Percentiles rank a stretch among this genome's conserved stretches.
phyloP scores from a whole-genome alignment of 2,329 filamentous ascomycete species.

The Sporothrix pallida region DNA sequence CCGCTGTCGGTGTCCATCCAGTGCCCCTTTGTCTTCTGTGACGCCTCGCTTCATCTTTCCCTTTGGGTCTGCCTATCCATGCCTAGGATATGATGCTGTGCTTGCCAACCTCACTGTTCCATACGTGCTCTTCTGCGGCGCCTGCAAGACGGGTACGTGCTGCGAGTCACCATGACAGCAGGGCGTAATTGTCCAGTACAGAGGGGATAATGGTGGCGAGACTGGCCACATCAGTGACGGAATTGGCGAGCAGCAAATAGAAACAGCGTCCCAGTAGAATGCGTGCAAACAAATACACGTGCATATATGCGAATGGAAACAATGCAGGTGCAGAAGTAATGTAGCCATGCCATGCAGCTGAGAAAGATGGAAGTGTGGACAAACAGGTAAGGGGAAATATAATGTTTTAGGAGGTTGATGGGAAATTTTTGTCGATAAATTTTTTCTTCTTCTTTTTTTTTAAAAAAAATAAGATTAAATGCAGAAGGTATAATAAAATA shows the following conservation, averaged over 20 bases:
- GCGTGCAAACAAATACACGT: background rate
- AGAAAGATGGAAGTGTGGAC: background rate
- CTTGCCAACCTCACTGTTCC: background rate
- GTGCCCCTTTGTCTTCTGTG: background rate
- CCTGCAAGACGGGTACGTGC: background rate
- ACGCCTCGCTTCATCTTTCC: background rate
- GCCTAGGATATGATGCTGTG: background rate
- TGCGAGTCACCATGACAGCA: background rate
- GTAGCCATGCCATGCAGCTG: constrained; percentile 10
- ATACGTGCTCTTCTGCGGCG: background rate
- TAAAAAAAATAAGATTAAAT: no score
- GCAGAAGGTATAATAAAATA: no score
- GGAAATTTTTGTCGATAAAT: background rate
- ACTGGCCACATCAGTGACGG: background rate
- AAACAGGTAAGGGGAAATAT: background rate
- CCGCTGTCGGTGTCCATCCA: background rate
- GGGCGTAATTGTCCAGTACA: background rate
- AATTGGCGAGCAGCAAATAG: background rate
- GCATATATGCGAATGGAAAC: background rate
- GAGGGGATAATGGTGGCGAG: background rate
- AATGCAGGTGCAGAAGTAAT: constrained; percentile 10
- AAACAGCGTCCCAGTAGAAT: background rate
- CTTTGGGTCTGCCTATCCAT: background rate
- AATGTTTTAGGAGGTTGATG: background rate
- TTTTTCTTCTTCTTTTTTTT: no score